phyloP scores from a whole-genome alignment of 2,329 filamentous ascomycete genomes.

The Stemphylium vesicarium region DNA sequence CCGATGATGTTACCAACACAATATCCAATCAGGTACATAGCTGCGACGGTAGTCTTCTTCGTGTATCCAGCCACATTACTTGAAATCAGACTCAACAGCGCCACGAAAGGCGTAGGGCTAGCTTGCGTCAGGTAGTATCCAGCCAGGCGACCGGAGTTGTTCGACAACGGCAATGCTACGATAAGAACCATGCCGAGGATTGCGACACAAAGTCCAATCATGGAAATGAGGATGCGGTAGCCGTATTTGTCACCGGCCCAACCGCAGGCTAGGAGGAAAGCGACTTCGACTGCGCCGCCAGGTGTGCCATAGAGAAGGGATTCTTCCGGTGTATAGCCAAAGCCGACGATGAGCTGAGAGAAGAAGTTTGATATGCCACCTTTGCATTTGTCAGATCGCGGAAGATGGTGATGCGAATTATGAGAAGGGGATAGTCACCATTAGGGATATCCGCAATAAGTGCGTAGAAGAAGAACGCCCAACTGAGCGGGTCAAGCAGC shows the following conservation, averaged over 20 bases:
- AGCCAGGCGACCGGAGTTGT: conserved; percentile 64
- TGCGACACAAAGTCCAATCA: conserved; percentile 58
- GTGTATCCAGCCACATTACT: conserved; percentile 67
- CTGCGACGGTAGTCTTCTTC: conserved; percentile 65
- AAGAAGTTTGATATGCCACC: conserved; percentile 67
- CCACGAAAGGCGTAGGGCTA: conserved; percentile 67
- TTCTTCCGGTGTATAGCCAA: conserved; percentile 69
- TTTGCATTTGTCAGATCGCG: conserved; percentile 1
- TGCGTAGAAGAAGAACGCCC: conserved; percentile 66
- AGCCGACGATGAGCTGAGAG: conserved; percentile 65
- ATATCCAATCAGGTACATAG: conserved; percentile 55
- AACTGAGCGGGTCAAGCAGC: conserved; percentile 63
- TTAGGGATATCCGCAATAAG: conserved; percentile 65
- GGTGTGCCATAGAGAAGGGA: conserved; percentile 70
- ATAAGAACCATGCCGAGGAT: conserved; percentile 71
- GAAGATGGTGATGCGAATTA: not conserved
- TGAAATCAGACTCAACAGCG: conserved; percentile 66
- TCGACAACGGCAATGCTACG: conserved; percentile 64
- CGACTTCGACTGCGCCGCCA: conserved; percentile 68
- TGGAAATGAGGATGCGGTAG: conserved; percentile 64
- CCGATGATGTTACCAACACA: conserved; percentile 51
- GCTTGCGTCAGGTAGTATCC: conserved; percentile 71
- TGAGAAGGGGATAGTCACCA: conserved; percentile 40
- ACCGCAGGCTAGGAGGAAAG: conserved; percentile 62
- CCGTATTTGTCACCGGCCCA: conserved; percentile 63